Percentiles rank a stretch among this genome's conserved stretches.
Conservation (phyloP, 208 protist species). For the Crithidia fasciculata region DNA sequence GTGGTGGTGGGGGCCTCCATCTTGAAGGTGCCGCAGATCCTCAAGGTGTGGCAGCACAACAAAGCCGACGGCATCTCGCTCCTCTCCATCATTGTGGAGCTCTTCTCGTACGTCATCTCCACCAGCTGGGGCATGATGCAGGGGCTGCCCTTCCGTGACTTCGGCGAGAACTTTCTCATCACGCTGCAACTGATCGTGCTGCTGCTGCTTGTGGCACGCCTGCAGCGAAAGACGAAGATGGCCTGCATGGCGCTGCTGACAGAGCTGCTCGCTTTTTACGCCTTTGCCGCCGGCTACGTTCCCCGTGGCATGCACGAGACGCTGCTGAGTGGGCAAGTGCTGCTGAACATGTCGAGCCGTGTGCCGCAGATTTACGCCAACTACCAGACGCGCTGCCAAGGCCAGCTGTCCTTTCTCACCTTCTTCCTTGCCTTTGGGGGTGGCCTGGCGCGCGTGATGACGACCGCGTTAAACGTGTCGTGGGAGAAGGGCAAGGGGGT, state of each 20-base stretch:
- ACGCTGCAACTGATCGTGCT: constrained; percentile 70
- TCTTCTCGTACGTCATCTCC: constrained; percentile 79
- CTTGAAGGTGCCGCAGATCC: constrained; percentile 89
- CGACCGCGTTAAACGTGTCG: constrained; percentile 81
- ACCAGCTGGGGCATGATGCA: constrained; percentile 83
- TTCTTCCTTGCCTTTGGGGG: constrained; percentile 86
- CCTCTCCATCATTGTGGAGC: constrained; percentile 61
- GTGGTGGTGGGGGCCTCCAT: constrained; percentile 82
- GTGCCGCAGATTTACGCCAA: constrained; percentile 84
- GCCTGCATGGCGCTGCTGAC: constrained; percentile 39
- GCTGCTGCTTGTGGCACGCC: constrained; percentile 61
- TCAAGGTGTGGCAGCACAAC: constrained; percentile 58
- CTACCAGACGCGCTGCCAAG: constrained; percentile 65
- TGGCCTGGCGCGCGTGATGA: constrained; percentile 71
- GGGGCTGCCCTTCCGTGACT: constrained; percentile 73
- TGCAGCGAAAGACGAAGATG: constrained; percentile 50
- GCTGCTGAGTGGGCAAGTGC: constrained; percentile 64
- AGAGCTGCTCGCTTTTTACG: constrained; percentile 39
- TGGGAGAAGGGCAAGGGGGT: constrained; percentile 80
- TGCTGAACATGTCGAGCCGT: constrained; percentile 73
- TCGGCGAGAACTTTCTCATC: constrained; percentile 83
- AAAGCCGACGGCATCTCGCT: constrained; percentile 80
- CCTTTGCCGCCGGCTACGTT: constrained; percentile 51
- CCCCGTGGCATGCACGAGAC: constrained; percentile 53
- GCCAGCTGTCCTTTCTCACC: constrained; percentile 82